A percentile compares a stretch with the other conserved stretches of the same genome.
Evolutionary conservation across 345 rosid genomes (phyloP).

Genomic region (Citrus inodora): DNA sequence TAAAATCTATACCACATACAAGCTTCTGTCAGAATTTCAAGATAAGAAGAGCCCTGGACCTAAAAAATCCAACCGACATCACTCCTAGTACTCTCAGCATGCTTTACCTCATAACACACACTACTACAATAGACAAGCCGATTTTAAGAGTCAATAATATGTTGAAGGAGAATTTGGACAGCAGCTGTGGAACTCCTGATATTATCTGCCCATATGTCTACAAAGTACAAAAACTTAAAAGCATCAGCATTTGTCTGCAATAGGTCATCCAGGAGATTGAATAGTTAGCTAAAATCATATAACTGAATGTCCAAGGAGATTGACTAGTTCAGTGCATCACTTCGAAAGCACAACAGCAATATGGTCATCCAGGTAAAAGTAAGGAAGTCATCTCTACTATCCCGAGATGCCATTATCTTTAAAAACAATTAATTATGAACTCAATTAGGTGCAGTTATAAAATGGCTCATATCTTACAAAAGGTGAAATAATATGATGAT

Average conservation of each 20-base stretch:
- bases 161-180: constrained; percentile 76
- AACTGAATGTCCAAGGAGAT: neutral
- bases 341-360: neutral
- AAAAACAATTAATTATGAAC: neutral
- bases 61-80: neutral
- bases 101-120: neutral
- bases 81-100: neutral
- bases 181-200: constrained; percentile 71
- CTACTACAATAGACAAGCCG: neutral
- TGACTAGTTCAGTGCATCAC: neutral
- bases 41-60: neutral
- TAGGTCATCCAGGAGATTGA: neutral
- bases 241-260: neutral
- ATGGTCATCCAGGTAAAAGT: neutral
- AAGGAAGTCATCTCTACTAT: neutral
- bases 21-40: neutral
- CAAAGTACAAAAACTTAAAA: constrained; percentile 10
- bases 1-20: constrained; percentile 11
- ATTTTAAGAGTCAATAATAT: constrained; percentile 41
- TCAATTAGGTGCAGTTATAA: neutral
- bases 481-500: neutral
- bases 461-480: neutral
- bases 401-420: neutral
- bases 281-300: neutral
- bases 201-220: constrained; percentile 79